A percentile compares a stretch with the other conserved stretches of the same genome.
These are phyloP conservation scores for Phytophthora cactorum DNA, from an alignment of 352 stramenopile genomes.

Conservation along the genomic window DNA sequence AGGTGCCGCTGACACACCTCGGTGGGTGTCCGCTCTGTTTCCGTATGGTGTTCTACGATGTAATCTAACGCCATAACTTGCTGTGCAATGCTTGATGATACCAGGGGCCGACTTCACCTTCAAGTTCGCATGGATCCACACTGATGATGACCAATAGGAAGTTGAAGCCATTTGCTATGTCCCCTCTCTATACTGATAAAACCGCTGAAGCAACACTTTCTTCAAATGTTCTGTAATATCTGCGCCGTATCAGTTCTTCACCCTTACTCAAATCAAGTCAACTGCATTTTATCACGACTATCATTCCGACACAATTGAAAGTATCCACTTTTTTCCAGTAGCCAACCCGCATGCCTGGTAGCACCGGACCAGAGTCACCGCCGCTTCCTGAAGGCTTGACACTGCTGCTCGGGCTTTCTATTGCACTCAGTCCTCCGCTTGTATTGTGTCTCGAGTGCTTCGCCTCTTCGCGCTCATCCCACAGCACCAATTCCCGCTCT, in stretches of 20 bases:
- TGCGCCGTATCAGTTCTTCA: conserved; percentile 13
- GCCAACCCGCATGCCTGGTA: conserved; percentile 22
- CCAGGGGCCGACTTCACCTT: conserved; percentile 38
- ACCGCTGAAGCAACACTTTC: background rate
- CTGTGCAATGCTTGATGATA: background rate
- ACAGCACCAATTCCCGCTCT: conserved; percentile 6
- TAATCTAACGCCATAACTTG: background rate
- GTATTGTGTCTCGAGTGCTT: conserved; percentile 37
- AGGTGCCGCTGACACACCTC: conserved; percentile 37
- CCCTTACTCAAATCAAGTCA: conserved; percentile 8
- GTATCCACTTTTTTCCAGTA: conserved; percentile 19
- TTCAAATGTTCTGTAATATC: background rate
- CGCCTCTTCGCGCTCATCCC: conserved; percentile 2
- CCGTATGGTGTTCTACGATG: background rate
- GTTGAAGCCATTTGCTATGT: conserved; percentile 13
- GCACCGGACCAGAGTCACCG: conserved; percentile 2
- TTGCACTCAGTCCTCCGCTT: conserved; percentile 35
- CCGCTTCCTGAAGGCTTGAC: conserved; percentile 27
- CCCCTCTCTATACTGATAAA: conserved; percentile 13
- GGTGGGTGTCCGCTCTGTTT: conserved; percentile 7
- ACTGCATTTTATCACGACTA: background rate
- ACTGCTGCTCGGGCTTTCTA: conserved; percentile 31
- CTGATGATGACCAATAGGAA: background rate
- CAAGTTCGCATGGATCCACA: conserved; percentile 28
- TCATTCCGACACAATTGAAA: conserved; percentile 20